Conservation (phyloP, 2,329 filamentous ascomycete species). For the Stromatinia cepivora region DNA sequence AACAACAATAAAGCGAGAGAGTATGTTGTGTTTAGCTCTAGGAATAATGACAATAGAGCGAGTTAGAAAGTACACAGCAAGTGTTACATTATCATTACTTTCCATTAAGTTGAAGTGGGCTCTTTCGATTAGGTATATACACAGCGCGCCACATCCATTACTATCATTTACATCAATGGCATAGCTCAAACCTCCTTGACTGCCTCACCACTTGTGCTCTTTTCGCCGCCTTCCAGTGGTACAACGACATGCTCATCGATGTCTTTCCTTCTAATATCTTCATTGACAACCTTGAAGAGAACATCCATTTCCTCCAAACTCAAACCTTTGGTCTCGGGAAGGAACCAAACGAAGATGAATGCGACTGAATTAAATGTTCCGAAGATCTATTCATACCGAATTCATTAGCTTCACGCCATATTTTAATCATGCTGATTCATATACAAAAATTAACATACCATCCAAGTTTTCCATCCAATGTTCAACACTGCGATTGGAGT, state of each 20-base stretch:
- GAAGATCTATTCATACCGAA: conserved; percentile 21
- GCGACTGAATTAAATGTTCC: conserved; percentile 24
- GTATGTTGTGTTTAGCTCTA: no score
- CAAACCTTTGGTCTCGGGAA: conserved; percentile 29
- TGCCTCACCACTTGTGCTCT: neutral
- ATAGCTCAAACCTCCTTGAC: neutral
- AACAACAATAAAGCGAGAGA: no score
- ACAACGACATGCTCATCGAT: conserved; percentile 20
- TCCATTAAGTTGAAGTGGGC: neutral
- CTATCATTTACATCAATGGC: neutral
- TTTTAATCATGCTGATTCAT: no score
- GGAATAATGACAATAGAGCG: neutral
- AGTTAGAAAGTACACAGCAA: neutral
- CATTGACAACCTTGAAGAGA: conserved; percentile 25
- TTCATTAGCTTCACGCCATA: neutral
- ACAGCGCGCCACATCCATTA: neutral
- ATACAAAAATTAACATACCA: conserved; percentile 15
- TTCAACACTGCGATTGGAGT: conserved; percentile 52
- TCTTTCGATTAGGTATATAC: neutral
- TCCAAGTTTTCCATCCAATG: conserved; percentile 44
- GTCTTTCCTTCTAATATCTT: conserved; percentile 18
- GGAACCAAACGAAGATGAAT: conserved; percentile 46
- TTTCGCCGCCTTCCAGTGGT: neutral
- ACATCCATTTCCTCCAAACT: conserved; percentile 29
- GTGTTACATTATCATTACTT: neutral